Evolutionary conservation across 1,284 basidiomycete species (phyloP), one percentile per base, ranked within the genome.

Genomic region (Heterobasidion irregulare): DNA sequence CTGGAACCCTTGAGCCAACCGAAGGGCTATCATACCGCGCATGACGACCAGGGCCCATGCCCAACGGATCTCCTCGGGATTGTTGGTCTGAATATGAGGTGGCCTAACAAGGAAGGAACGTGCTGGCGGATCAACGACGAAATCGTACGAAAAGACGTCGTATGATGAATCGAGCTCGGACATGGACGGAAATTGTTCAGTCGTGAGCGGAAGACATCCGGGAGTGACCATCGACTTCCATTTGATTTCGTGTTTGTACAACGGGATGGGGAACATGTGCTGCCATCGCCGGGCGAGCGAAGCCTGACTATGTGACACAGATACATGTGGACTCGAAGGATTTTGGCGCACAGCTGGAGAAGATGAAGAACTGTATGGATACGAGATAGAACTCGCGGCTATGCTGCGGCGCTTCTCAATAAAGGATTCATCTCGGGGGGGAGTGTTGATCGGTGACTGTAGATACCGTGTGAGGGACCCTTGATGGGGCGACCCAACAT

Each of bases 1-100:
- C 68, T 99, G 96, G 70, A 98, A 99, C n/a, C 96, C 95, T 68
- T 98, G 94, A 7, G 89, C 84, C 8, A 99, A 78, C 13, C 96
- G 79, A 54, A 98, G 87, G 4, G 91, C 93, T 1, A 92, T 89
- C 91, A 98, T 96, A 52, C 93, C 94, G 35, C 89, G 81, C 86
- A 98, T 91, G 32, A 97, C 89, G 0, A 84, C 86, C 46, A 94
- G 73, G 0, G 93, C 92, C 79, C 84, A 87, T 57, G 84, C 74
- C 58, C 79, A 75, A 12, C 86, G 78, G 43, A 78, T 65, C n/a
- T 86, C 76, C 56, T 86, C 84, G 9, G 75, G 61, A 59, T 64
- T 74, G 1, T 79, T 76, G 35, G 70, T 75, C 34, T 53, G 54
- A 47, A 71, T 61, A 10, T 66, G 63, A 0, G 85, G 84, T 1